These are phyloP conservation scores for Nicotiana undulata DNA, from an alignment of 257 asterid species.

Conservation along the genomic window DNA sequence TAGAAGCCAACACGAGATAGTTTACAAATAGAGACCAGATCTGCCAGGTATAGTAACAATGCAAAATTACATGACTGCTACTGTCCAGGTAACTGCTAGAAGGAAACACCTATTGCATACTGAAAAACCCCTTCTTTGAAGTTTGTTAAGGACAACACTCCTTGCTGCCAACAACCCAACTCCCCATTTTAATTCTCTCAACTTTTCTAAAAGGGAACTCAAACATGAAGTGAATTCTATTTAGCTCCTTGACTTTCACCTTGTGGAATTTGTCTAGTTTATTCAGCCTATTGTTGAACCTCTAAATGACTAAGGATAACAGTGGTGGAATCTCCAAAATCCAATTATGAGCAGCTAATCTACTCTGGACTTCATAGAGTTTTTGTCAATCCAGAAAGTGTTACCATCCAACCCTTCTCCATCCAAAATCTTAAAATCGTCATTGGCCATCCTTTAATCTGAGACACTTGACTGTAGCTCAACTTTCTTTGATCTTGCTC, in stretches of 20 bases:
- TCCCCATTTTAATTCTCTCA: neutral
- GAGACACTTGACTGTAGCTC: neutral
- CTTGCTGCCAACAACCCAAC: neutral
- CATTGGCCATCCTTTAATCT: neutral
- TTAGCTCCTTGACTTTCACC: neutral
- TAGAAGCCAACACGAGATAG: no score
- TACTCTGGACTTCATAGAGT: neutral
- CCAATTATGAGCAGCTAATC: neutral
- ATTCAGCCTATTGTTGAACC: neutral
- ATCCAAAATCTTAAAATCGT: neutral
- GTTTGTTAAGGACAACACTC: no score
- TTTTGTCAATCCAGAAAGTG: neutral
- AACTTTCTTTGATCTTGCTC: neutral
- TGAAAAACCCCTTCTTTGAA: no score
- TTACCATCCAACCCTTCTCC: neutral
- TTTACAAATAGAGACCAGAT: no score
- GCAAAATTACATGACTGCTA: no score
- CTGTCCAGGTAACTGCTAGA: no score
- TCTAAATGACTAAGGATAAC: neutral
- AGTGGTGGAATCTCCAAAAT: neutral
- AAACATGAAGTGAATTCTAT: neutral
- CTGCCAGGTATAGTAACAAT: no score
- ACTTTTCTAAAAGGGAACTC: neutral
- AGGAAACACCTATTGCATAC: no score
- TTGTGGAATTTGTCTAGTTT: neutral